phyloP scores from a whole-genome alignment of 495 filamentous ascomycete genomes.

The Copromyces sp. region DNA sequence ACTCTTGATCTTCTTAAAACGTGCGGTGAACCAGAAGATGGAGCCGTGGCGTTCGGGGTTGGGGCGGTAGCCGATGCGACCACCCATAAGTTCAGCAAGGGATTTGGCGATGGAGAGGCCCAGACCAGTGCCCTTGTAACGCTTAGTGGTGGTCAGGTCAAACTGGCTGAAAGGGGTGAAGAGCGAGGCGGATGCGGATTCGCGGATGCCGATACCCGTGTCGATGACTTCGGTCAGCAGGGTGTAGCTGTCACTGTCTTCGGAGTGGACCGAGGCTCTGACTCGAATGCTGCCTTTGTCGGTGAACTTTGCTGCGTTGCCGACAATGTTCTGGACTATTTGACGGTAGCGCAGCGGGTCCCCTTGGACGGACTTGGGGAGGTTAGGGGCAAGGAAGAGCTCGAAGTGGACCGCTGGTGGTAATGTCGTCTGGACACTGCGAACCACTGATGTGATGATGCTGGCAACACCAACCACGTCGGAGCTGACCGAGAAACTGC shows the following conservation, averaged over 20 bases:
- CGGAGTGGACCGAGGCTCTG: conserved; percentile 19
- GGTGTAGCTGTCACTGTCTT: conserved; percentile 31
- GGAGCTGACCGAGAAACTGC: conserved; percentile 34
- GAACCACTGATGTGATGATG: conserved; percentile 44
- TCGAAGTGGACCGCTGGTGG: conserved; percentile 26
- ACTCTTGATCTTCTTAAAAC: conserved; percentile 36
- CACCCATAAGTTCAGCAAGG: conserved; percentile 61
- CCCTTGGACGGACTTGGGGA: conserved; percentile 32
- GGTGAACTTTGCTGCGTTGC: conserved; percentile 41
- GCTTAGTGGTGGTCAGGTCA: conserved; percentile 63
- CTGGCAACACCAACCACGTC: conserved; percentile 33
- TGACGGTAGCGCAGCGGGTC: conserved; percentile 41
- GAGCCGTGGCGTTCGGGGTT: conserved; percentile 45
- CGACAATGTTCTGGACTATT: conserved; percentile 37
- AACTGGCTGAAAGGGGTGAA: conserved; percentile 81
- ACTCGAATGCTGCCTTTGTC: conserved; percentile 33
- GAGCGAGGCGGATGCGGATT: conserved; percentile 48
- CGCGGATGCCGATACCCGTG: conserved; percentile 65
- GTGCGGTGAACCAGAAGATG: conserved; percentile 50
- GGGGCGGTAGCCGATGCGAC: conserved; percentile 47
- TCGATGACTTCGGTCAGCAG: conserved; percentile 58
- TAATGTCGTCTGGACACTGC: conserved; percentile 31
- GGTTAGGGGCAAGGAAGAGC: conserved; percentile 26
- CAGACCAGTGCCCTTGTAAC: conserved; percentile 69
- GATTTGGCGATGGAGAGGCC: conserved; percentile 72